Evolutionary conservation across 2,329 filamentous ascomycete species (phyloP), one percentile per base, ranked within the genome.

Genomic region (Neophaeococcomyces mojaviensis): DNA sequence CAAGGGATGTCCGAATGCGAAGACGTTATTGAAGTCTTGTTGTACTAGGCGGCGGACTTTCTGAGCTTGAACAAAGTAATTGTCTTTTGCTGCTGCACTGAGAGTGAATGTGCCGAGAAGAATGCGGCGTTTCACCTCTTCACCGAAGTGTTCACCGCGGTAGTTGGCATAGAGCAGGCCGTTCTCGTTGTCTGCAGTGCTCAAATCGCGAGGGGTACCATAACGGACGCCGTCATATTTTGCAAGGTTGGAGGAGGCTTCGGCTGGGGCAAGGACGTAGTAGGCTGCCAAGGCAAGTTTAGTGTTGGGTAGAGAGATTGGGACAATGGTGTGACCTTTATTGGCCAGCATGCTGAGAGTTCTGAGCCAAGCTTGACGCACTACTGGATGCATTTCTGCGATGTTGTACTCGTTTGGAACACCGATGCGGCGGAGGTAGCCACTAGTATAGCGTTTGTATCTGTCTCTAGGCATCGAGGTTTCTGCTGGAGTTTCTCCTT

Each of bases 171-270:
- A 97, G 1, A 94, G 71, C n/a, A 77, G 73, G 7, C 74, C 73
- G 9, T 69, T 71, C 4, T 74, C 70, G 46, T 78, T 79, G 49
- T 81, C 72, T 38, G 71, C 55, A 7, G 37, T 5, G n/a, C 60
- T 54, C 8, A 59, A 59, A 8, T 67, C 63, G 4, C 68, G 68
- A 24, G 80, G 75, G 16, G 71, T 73, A 1, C 92, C 92, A 65
- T 94, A 98, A 9, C 92, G 84, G n/a, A 97, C 80, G 16, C 92
- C 92, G 58, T 98, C 94, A 64, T 96, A 98, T 63, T 94, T 96
- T 47, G 92, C 87, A 2, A 98, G 78, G 59, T 98, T 98, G 13
- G 90, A 97, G 1, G 88, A 88, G 3, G 92, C 92, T 67, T 98
- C 92, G 13, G 92, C 90, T 0, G 92, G 88, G 1, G 92, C 94